These are phyloP conservation scores for Syzygium aqueum DNA, from an alignment of 345 rosid genomes.

Conservation along the genomic window DNA sequence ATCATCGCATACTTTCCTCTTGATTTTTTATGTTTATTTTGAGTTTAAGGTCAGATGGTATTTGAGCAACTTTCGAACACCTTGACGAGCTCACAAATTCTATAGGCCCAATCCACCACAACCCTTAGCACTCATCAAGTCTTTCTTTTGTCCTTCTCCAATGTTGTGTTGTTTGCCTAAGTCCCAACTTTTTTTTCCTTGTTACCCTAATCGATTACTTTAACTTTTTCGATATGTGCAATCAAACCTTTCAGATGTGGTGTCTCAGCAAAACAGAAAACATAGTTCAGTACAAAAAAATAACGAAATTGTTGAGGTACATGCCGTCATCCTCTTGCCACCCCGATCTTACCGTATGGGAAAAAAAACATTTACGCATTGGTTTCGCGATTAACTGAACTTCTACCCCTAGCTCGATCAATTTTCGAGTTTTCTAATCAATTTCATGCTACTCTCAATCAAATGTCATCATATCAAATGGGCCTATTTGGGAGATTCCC, in stretches of 20 bases:
- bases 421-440: not conserved
- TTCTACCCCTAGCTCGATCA: not conserved
- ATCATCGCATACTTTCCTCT: not conserved
- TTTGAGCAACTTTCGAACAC: not conserved
- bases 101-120: not conserved
- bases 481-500: not conserved
- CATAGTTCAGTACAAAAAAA: not conserved
- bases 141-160: not conserved
- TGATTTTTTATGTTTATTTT: not conserved
- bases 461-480: not conserved
- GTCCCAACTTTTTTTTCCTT: too few species aligned
- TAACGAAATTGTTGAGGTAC: not conserved
- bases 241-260: not conserved
- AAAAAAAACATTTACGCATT: not conserved
- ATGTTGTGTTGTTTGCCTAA: not conserved
- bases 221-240: not conserved
- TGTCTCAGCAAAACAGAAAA: not conserved
- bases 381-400: not conserved
- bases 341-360: not conserved
- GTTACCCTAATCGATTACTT: not conserved
- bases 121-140: not conserved
- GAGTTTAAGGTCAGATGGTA: not conserved
- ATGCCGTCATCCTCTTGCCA: not conserved
- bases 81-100: not conserved
- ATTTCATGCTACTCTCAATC: not conserved